Percentiles rank a stretch among this genome's conserved stretches.
Evolutionary conservation across 2,329 filamentous ascomycete genomes (phyloP).

Genomic region (Cladosporium sp.): DNA sequence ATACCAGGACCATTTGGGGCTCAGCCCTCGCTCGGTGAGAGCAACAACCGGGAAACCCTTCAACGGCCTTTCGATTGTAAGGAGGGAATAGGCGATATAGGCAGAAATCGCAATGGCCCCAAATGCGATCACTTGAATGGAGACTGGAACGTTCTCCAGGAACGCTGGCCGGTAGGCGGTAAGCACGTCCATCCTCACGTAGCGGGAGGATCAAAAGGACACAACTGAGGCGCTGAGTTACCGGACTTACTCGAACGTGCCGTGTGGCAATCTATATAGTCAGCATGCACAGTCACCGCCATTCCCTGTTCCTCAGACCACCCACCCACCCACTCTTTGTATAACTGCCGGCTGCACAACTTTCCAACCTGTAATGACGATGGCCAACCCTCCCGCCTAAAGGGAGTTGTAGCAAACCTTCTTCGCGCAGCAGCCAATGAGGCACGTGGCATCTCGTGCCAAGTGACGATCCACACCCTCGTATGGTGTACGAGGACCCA

Average conservation of each 20-base stretch:
- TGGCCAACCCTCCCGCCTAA: neutral
- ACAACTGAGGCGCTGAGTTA: neutral
- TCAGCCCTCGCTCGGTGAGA: slow-evolving; percentile 1
- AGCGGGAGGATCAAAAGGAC: neutral
- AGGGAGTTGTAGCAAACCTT: neutral
- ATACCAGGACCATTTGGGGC: slow-evolving; percentile 4
- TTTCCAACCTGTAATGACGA: neutral
- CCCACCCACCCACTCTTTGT: neutral
- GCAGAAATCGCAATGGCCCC: neutral
- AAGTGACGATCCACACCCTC: neutral
- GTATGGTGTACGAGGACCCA: neutral
- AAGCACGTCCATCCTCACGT: neutral
- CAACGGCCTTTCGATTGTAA: neutral
- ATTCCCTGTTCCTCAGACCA: neutral
- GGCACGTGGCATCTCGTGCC: neutral
- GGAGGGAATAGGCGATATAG: neutral
- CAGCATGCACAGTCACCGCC: too few relatives aligned
- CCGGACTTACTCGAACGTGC: neutral
- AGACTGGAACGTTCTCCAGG: neutral
- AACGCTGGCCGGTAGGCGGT: neutral
- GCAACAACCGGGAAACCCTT: slow-evolving; percentile 6
- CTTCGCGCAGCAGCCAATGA: neutral
- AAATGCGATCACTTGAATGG: slow-evolving; percentile 1
- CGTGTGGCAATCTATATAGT: too few relatives aligned
- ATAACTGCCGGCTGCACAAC: too few relatives aligned